Evolutionary conservation across 345 rosid genomes (phyloP).

Genomic region (Cardiospermum halicacabum): DNA sequence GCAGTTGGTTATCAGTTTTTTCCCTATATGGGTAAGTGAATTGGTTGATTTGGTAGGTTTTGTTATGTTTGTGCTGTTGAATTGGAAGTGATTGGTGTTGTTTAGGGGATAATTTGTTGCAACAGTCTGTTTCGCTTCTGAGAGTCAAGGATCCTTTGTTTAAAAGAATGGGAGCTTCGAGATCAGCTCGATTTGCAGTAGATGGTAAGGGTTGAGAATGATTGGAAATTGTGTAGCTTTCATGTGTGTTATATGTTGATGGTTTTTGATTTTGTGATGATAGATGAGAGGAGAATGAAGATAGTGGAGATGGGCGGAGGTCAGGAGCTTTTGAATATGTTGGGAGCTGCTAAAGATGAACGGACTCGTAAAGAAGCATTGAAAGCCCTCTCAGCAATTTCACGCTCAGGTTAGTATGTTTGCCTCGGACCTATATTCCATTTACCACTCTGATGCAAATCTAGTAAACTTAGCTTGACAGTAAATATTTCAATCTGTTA

Average conservation of each 20-base stretch:
- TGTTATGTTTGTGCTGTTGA: no score
- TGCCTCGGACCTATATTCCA: not conserved
- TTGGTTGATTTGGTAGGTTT: not conserved
- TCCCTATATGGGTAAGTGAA: constrained; percentile 74
- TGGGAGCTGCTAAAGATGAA: constrained; percentile 73
- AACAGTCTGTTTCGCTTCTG: constrained; percentile 82
- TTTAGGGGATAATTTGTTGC: constrained; percentile 84
- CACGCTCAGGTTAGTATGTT: constrained; percentile 46
- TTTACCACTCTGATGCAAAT: not conserved
- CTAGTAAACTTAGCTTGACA: not conserved
- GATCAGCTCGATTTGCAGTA: constrained; percentile 75
- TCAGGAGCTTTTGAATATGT: constrained; percentile 73
- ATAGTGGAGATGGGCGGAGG: constrained; percentile 87
- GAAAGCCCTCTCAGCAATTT: constrained; percentile 69
- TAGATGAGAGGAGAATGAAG: constrained; percentile 87
- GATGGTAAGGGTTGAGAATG: constrained; percentile 41
- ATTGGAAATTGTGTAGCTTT: not conserved
- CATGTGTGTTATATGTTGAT: not conserved
- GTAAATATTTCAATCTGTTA: not conserved
- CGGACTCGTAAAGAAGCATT: constrained; percentile 74
- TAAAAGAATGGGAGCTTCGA: constrained; percentile 89
- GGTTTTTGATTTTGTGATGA: constrained; percentile 12
- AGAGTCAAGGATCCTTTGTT: constrained; percentile 89
- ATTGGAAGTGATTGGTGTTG: no score
- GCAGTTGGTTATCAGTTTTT: constrained; percentile 70